Conservation (phyloP, 83 land plant genomes). For the Diphasiastrum complanatum region DNA sequence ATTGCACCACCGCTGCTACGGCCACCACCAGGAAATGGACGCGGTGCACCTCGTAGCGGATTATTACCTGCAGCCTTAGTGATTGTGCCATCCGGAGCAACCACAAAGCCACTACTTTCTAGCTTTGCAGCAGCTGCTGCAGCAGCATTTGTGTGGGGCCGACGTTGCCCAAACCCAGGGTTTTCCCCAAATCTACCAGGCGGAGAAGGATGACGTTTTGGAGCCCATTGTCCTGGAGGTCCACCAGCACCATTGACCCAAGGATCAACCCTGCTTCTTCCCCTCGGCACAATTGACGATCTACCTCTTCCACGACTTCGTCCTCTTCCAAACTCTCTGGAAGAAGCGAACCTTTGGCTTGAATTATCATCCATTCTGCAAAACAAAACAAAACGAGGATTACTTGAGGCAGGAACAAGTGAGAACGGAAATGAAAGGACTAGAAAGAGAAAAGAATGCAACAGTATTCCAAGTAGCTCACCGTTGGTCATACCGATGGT, state of each 20-base stretch:
- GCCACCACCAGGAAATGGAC: slow-evolving; percentile 1
- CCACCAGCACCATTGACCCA: neutral
- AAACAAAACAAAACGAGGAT: neutral
- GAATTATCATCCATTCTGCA: neutral
- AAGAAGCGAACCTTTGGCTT: neutral
- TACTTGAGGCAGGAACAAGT: too few relatives aligned
- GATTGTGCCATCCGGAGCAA: slow-evolving; percentile 15
- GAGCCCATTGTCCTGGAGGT: slow-evolving; percentile 13
- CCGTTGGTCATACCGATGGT: too few relatives aligned
- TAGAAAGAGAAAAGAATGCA: too few relatives aligned
- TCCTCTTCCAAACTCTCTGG: neutral
- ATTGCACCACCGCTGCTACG: neutral
- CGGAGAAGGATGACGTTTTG: too few relatives aligned
- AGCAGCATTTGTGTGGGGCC: slow-evolving; percentile 1
- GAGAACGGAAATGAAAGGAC: too few relatives aligned
- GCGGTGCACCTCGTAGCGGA: neutral
- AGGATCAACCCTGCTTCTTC: neutral
- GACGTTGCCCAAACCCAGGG: slow-evolving; percentile 7
- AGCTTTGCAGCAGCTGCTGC: slow-evolving; percentile 16
- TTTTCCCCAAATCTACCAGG: neutral
- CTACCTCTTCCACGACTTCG: too few relatives aligned
- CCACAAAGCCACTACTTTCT: slow-evolving; percentile 14
- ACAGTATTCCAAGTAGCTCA: too few relatives aligned
- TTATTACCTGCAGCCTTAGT: slow-evolving; percentile 5
- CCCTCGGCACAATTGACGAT: neutral